Percentiles rank a stretch among this genome's conserved stretches.
Conservation (phyloP, 108 stramenopile species). For the Skeletonema marinoi region DNA sequence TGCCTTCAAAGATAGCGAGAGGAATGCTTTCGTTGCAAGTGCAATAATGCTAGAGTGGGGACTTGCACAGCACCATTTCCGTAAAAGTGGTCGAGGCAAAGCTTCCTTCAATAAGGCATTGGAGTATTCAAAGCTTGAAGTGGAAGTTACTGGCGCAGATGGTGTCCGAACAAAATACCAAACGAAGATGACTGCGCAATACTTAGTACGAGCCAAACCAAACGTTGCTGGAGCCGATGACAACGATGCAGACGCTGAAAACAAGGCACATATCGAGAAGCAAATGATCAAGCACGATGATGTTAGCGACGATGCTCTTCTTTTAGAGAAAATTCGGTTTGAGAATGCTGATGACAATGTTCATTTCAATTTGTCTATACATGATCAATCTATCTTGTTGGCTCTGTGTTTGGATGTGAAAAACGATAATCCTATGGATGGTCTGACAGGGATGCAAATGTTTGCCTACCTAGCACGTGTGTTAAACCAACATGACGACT, state of each 20-base stretch:
- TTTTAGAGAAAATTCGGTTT: conserved; percentile 87
- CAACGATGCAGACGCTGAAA: not conserved
- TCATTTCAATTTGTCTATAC: conserved; percentile 54
- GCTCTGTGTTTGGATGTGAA: conserved; percentile 96
- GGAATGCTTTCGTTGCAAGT: conserved; percentile 26
- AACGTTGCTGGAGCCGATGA: conserved; percentile 1
- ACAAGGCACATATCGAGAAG: conserved; percentile 22
- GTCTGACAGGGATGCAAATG: conserved; percentile 97
- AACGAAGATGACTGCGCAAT: conserved; percentile 78
- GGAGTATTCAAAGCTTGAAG: conserved; percentile 59
- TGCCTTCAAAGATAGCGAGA: conserved; percentile 10
- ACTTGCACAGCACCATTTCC: conserved; percentile 88
- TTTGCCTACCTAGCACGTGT: conserved; percentile 90
- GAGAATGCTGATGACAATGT: conserved; percentile 66
- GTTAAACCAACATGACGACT: conserved; percentile 83
- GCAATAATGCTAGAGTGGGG: conserved; percentile 86
- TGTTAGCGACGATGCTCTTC: conserved; percentile 64
- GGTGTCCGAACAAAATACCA: conserved; percentile 94
- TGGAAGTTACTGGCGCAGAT: conserved; percentile 84
- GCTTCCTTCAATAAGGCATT: conserved; percentile 61
- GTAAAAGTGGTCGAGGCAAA: conserved; percentile 57
- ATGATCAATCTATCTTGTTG: conserved; percentile 90
- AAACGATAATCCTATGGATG: conserved; percentile 93
- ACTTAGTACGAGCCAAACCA: conserved; percentile 79
- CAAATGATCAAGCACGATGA: conserved; percentile 63